phyloP scores from a whole-genome alignment of 208 protist species.

The Plasmodiophora brassicae region DNA sequence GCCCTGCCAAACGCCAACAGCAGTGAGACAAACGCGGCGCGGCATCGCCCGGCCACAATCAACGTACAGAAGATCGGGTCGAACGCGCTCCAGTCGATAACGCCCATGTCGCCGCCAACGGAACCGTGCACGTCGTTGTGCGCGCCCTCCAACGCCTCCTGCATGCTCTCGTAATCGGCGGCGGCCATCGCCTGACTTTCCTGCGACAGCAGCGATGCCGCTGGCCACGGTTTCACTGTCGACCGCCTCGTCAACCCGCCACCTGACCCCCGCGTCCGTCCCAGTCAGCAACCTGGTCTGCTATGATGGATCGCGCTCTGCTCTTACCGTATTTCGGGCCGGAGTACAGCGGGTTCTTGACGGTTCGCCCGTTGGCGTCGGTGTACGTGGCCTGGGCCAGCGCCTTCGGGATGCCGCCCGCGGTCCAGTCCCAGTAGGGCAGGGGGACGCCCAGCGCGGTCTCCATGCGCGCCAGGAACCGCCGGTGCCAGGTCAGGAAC shows the following conservation, averaged over 20 bases:
- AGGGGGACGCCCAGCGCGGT: background rate
- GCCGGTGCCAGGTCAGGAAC: background rate
- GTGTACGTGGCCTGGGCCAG: background rate
- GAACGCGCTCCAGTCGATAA: background rate
- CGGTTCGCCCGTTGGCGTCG: background rate
- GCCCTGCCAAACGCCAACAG: background rate
- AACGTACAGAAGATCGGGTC: background rate
- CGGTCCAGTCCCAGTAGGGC: background rate
- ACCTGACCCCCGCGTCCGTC: too few relatives aligned
- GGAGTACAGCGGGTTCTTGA: background rate
- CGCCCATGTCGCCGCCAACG: background rate
- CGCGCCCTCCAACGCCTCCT: background rate
- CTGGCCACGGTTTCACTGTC: too few relatives aligned
- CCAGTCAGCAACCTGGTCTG: background rate
- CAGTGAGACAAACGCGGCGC: background rate
- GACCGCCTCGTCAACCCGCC: too few relatives aligned
- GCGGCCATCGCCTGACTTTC: background rate
- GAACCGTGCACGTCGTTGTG: background rate
- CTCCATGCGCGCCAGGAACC: background rate
- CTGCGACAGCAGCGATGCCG: background rate
- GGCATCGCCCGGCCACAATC: background rate
- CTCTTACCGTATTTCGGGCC: background rate
- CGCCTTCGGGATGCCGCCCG: background rate
- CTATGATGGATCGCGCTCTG: background rate
- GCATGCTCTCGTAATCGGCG: background rate